Evolutionary conservation across 108 stramenopile genomes (phyloP).

Genomic region (Cylindrotheca fusiformis): DNA sequence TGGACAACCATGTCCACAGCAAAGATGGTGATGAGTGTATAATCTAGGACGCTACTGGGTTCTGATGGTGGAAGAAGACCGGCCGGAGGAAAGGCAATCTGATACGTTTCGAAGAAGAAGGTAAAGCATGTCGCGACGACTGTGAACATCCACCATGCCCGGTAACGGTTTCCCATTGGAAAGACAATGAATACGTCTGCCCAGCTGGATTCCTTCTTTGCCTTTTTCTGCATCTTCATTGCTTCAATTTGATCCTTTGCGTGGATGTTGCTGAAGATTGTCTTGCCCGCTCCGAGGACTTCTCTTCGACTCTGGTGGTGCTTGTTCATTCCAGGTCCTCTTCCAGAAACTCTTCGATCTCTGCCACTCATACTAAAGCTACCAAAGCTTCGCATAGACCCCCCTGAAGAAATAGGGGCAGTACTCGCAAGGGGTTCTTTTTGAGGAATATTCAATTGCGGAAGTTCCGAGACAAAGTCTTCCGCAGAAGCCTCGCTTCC

Average conservation of each 20-base stretch:
- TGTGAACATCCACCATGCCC: constrained; percentile 46
- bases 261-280: background rate
- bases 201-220: background rate
- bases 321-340: background rate
- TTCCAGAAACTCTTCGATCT: too few relatives aligned
- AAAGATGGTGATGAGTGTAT: constrained; percentile 37
- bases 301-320: background rate
- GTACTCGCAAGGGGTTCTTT: background rate
- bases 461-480: too few relatives aligned
- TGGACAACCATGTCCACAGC: constrained; percentile 51
- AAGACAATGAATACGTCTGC: background rate
- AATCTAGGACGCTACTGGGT: constrained; percentile 40
- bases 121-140: constrained; percentile 49
- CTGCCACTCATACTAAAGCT: too few relatives aligned
- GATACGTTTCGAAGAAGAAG: constrained; percentile 44
- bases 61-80: constrained; percentile 22
- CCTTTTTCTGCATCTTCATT: background rate
- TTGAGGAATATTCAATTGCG: background rate
- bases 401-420: background rate
- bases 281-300: background rate
- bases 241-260: background rate
- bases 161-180: constrained; percentile 17
- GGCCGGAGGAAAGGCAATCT: constrained; percentile 42
- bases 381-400: background rate
- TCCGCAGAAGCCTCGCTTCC: background rate